Percentiles rank a stretch among this genome's conserved stretches.
Evolutionary conservation across 176 grass and related monocot species (phyloP).

Genomic region (Cenchrus fungigraminus): DNA sequence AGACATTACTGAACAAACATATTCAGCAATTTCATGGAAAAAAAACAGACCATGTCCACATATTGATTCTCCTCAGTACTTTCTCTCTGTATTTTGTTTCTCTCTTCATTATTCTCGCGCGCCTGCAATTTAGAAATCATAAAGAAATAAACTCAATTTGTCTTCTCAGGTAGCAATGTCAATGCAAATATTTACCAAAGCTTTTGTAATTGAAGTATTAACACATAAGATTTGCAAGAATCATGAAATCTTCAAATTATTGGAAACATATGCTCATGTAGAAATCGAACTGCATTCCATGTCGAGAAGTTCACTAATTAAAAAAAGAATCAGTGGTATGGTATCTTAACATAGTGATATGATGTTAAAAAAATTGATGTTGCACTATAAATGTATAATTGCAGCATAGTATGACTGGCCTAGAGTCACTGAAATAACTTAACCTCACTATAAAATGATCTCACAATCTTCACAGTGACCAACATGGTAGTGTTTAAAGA

Average conservation of each 20-base stretch:
- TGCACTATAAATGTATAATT: slow-evolving; percentile 26
- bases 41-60: slow-evolving; percentile 69
- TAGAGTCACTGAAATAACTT: slow-evolving; percentile 7
- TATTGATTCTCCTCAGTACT: slow-evolving; percentile 68
- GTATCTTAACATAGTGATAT: slow-evolving; percentile 25
- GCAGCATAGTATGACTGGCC: slow-evolving; percentile 2
- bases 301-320: neutral
- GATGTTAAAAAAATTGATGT: neutral
- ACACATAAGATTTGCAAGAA: slow-evolving; percentile 11
- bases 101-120: slow-evolving; percentile 78
- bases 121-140: slow-evolving; percentile 60
- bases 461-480: slow-evolving; percentile 1
- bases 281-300: neutral
- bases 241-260: slow-evolving; percentile 18
- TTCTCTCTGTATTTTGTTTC: slow-evolving; percentile 65
- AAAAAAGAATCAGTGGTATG: neutral
- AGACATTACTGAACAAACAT: slow-evolving; percentile 12
- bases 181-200: slow-evolving; percentile 20
- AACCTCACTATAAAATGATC: slow-evolving; percentile 2
- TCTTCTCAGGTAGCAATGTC: slow-evolving; percentile 18
- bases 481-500: slow-evolving; percentile 31
- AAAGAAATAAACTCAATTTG: neutral
- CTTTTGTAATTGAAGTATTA: slow-evolving; percentile 14
- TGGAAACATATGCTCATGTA: slow-evolving; percentile 11
- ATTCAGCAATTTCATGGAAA: slow-evolving; percentile 18